These are phyloP conservation scores for Pseudogymnoascus sp. DNA, from an alignment of 2,329 filamentous ascomycete species.

Conservation along the genomic window DNA sequence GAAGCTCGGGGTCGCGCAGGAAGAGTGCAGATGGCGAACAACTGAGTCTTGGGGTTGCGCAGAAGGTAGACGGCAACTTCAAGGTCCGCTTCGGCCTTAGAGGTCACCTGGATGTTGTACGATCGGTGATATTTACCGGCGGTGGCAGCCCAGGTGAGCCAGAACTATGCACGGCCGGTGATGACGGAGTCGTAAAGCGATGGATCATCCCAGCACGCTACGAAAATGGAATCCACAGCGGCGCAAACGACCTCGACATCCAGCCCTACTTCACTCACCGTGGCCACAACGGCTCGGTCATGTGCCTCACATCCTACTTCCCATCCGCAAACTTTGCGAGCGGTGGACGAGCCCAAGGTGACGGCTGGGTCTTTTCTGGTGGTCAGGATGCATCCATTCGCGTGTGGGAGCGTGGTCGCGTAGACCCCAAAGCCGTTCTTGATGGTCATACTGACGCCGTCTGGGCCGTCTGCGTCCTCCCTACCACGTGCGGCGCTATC, in stretches of 20 bases:
- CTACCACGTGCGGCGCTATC: slow-evolving; percentile 70
- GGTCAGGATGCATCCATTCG: slow-evolving; percentile 89
- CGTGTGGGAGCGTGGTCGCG: slow-evolving; percentile 90
- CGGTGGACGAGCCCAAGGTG: slow-evolving; percentile 77
- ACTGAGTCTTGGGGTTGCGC: slow-evolving; percentile 42
- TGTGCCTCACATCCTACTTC: slow-evolving; percentile 80
- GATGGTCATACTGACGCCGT: slow-evolving; percentile 94
- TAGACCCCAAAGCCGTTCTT: slow-evolving; percentile 90
- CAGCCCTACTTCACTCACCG: slow-evolving; percentile 91
- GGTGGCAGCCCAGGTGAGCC: slow-evolving; percentile 93
- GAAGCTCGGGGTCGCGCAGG: slow-evolving; percentile 69
- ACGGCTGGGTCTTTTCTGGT: slow-evolving; percentile 98
- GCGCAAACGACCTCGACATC: slow-evolving; percentile 72
- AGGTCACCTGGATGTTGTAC: slow-evolving; percentile 88
- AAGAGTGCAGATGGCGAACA: slow-evolving; percentile 61
- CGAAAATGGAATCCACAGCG: slow-evolving; percentile 46
- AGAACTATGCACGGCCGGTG: slow-evolving; percentile 91
- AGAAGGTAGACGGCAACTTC: slow-evolving; percentile 71
- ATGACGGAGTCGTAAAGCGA: slow-evolving; percentile 92
- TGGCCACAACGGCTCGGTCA: slow-evolving; percentile 85
- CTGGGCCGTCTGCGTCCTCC: slow-evolving; percentile 90
- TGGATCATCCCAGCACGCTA: slow-evolving; percentile 89
- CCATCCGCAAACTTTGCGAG: slow-evolving; percentile 83
- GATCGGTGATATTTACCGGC: slow-evolving; percentile 92
- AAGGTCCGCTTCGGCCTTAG: slow-evolving; percentile 88